Conservation (phyloP, 495 filamentous ascomycete genomes). For the Daldinia caldariorum region DNA sequence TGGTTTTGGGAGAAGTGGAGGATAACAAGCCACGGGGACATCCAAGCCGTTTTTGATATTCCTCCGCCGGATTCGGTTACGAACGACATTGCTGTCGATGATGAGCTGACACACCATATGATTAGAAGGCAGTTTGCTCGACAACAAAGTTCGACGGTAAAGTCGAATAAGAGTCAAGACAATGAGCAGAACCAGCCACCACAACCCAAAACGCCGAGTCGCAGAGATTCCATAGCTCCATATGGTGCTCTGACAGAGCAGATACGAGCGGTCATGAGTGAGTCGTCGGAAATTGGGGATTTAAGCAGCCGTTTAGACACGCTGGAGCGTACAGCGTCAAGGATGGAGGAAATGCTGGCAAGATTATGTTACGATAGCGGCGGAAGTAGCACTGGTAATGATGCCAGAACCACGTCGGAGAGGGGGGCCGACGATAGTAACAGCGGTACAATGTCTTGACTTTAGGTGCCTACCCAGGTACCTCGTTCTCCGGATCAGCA, state of each 20-base stretch:
- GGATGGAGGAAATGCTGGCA: conserved; percentile 53
- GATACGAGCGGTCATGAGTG: conserved; percentile 51
- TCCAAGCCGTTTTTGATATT: conserved; percentile 72
- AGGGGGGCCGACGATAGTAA: conserved; percentile 13
- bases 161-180: conserved; percentile 35
- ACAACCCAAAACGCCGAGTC: conserved; percentile 43
- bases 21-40: conserved; percentile 69
- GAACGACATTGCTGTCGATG: conserved; percentile 64
- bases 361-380: conserved; percentile 37
- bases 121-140: conserved; percentile 60
- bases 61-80: conserved; percentile 69
- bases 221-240: conserved; percentile 59
- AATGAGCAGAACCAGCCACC: conserved; percentile 21
- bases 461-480: no score
- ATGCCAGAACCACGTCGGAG: neutral
- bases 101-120: conserved; percentile 60
- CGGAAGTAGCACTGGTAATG: neutral
- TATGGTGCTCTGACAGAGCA: conserved; percentile 51
- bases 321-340: conserved; percentile 50
- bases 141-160: conserved; percentile 42
- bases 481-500: neutral
- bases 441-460: neutral
- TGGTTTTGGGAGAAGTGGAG: conserved; percentile 60
- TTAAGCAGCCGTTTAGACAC: conserved; percentile 50
- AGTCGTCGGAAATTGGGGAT: conserved; percentile 51